Evolutionary conservation across 257 asterid genomes (phyloP), one percentile per base, ranked within the genome.

Genomic region (Scutellaria minor): DNA sequence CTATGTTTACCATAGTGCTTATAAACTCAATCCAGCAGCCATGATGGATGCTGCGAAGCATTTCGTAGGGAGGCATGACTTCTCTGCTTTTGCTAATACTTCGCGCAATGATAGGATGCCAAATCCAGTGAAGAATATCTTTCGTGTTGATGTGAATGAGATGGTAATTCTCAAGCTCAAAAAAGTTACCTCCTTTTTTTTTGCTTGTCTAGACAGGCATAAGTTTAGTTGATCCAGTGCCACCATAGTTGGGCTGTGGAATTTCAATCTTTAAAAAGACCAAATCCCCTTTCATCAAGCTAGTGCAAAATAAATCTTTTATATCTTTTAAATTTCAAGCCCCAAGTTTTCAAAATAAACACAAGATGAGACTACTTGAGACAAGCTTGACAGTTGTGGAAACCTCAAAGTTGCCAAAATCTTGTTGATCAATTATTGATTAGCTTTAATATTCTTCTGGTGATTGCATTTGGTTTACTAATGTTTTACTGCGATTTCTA

Each of bases 11-110:
- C 97, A 91, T 64, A 89, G 95, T 74, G 31, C 6, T 39, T 85
- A 93, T 77, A 84, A 84, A 72, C 96, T 91, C 64, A 83, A 89
- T 74, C 80, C 90, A 27, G 71, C 71, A 61, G 89, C 77, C 47
- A 86, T 91, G 93, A 86, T 88, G 73, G 93, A 82, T 15, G 98
- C 96, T 72, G 95, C 97, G 31, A 75, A 73, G 75, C 85, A 76
- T 83, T 93, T 93, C 50, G 73, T 91, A 0, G 98, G 98, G 51
- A 79, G 57, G 74, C 97, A 86, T 10, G 95, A 91, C 85, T 93
- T 88, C 83, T 86, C 96, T 65, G 93, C 98, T 44, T 93, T 93
- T 77, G 86, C 90, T 69, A 93, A 88, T 85, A 70, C 81, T 69
- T 88, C 97, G 8, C 87, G 81, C 52, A 89, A 91, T 40, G 95